Evolutionary conservation across 257 asterid species (phyloP).

Genomic region (Lycium barbarum): DNA sequence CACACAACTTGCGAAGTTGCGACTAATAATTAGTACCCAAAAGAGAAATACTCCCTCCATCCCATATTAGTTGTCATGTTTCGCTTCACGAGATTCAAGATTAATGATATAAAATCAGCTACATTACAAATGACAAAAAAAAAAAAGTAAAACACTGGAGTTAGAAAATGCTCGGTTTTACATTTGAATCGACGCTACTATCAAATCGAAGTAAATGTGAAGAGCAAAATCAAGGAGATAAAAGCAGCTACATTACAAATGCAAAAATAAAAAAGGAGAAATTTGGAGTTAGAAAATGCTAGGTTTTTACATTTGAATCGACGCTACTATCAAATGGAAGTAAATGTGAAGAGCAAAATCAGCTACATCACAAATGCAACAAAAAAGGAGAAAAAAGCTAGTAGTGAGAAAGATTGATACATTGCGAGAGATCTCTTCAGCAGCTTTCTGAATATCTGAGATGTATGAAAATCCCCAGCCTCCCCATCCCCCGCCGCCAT

Average conservation of each 20-base stretch:
- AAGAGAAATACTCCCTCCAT: not conserved
- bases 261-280: not conserved
- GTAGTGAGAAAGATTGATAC: slow-evolving; percentile 39
- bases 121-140: too few relatives aligned
- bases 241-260: not conserved
- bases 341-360: not conserved
- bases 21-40: slow-evolving; percentile 10
- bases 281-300: not conserved
- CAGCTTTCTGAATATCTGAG: slow-evolving; percentile 87
- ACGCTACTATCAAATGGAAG: not conserved
- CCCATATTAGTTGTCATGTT: too few relatives aligned
- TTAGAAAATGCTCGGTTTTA: too few relatives aligned
- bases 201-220: not conserved
- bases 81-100: too few relatives aligned
- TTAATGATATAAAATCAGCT: too few relatives aligned
- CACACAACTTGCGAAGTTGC: not conserved
- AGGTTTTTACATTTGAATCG: not conserved
- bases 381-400: too few relatives aligned
- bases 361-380: slow-evolving; percentile 1
- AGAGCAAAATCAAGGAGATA: not conserved
- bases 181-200: not conserved
- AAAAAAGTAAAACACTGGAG: too few relatives aligned
- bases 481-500: slow-evolving; percentile 70
- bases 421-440: slow-evolving; percentile 95
- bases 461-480: slow-evolving; percentile 88